Conservation (phyloP, 176 grass and related monocot species). For the Musa beccarii region DNA sequence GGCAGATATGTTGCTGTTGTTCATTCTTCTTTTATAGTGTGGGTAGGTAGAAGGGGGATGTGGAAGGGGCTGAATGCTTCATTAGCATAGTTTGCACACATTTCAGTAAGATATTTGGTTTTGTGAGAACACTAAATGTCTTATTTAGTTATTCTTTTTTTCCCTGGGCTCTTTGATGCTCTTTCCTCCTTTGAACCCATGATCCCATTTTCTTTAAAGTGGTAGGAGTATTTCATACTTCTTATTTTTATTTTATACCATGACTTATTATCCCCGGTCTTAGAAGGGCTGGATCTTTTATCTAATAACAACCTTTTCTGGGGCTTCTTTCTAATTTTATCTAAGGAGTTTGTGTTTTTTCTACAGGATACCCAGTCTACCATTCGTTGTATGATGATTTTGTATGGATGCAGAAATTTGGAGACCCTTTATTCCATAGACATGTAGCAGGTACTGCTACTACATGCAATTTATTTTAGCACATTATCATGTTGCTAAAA, state of each 20-base stretch:
- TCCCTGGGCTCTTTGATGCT: neutral
- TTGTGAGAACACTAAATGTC: neutral
- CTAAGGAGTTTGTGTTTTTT: neutral
- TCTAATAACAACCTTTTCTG: neutral
- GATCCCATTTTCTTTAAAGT: neutral
- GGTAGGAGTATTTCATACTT: slow-evolving; percentile 21
- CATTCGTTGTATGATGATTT: slow-evolving; percentile 86
- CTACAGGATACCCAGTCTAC: slow-evolving; percentile 63
- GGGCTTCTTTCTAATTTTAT: neutral
- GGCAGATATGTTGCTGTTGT: neutral
- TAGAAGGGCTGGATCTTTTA: neutral
- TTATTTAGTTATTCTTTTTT: neutral
- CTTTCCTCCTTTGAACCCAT: neutral
- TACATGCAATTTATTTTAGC: neutral
- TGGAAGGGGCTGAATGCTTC: neutral
- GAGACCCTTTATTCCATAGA: slow-evolving; percentile 65
- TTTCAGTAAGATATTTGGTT: neutral
- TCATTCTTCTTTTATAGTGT: neutral
- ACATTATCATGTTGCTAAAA: neutral
- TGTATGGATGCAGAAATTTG: slow-evolving; percentile 84
- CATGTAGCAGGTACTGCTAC: slow-evolving; percentile 59
- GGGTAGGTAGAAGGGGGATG: neutral
- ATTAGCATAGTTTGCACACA: neutral
- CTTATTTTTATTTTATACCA: neutral
- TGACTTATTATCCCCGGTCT: neutral